Evolutionary conservation across 345 rosid species (phyloP), one percentile per base, ranked within the genome.

Genomic region (Mallotus nudiflorus): DNA sequence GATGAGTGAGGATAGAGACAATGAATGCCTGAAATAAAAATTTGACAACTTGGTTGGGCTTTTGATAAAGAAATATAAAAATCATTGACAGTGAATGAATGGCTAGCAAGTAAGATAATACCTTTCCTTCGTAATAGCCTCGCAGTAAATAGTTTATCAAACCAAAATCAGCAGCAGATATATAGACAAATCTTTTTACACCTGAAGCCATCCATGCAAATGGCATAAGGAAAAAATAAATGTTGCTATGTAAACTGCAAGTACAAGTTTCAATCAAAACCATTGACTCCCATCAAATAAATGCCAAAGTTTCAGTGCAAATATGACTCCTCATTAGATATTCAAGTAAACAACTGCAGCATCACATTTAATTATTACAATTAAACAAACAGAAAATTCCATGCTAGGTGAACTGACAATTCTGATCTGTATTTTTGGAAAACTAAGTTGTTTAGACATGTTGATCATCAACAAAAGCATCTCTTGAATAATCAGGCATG

Each of bases 61-160:
- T 42, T 15, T 1, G 14, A 24, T 28, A 12, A 25, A 29, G n/a
- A 44, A n/a, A n/a, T n/a, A n/a, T n/a, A n/a, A n/a, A n/a, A n/a
- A n/a, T n/a, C n/a, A n/a, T n/a, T n/a, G n/a, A n/a, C n/a, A n/a
- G n/a, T n/a, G n/a, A n/a, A 28, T 37, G 49, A 51, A 2, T 14
- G 64, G 50, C 22, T 44, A 54, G 29, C 0, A 4, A 33, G 19
- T 54, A 54, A 66, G 72, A n/a, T 66, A 58, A 58, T 81, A 88
- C 92, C 92, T 88, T 88, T 24, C 92, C 92, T 52, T 82, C 74
- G 48, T 79, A 87, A 84, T 85, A 87, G 60, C 89, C 89, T 56
- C 62, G 62, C 20, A 85, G 74, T 61, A 84, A 55, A 49, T 82
- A 69, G 58, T 84, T 82, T 62, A 85, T 51, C 65, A 85, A 45